These are phyloP conservation scores for Neurospora sp. DNA, from an alignment of 495 filamentous ascomycete species.

Conservation along the genomic window DNA sequence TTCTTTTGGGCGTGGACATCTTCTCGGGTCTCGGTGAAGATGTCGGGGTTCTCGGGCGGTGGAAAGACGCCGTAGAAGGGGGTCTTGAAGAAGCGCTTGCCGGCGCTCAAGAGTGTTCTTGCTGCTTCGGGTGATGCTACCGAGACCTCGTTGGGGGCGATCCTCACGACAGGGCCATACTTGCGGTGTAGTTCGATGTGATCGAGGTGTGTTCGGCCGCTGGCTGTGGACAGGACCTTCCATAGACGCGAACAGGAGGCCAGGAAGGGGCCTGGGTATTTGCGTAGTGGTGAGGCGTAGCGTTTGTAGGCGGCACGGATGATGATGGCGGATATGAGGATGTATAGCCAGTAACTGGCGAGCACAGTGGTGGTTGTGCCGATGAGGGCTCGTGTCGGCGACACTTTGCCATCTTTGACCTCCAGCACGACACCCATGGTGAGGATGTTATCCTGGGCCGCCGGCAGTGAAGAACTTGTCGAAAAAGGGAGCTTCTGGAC, in stretches of 20 bases:
- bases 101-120: constrained; percentile 35
- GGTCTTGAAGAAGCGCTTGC: constrained; percentile 47
- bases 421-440: constrained; percentile 23
- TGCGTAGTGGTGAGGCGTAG: constrained; percentile 34
- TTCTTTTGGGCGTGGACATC: constrained; percentile 45
- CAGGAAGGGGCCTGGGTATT: constrained; percentile 40
- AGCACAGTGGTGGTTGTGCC: constrained; percentile 17
- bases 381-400: constrained; percentile 19
- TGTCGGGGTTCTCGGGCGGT: constrained; percentile 47
- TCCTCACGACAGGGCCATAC: constrained; percentile 47
- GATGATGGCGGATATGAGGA: constrained; percentile 22
- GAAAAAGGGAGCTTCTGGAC: neutral
- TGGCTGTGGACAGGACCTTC: constrained; percentile 28
- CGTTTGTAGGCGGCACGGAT: constrained; percentile 27
- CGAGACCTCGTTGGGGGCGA: constrained; percentile 45
- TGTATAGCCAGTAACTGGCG: constrained; percentile 24
- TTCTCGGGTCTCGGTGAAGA: constrained; percentile 47
- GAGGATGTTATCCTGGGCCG: neutral
- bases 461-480: neutral
- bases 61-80: constrained; percentile 46
- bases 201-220: constrained; percentile 31
- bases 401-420: constrained; percentile 17
- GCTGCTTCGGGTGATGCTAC: constrained; percentile 41
- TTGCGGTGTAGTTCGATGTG: constrained; percentile 39
- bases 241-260: constrained; percentile 39